Evolutionary conservation across 805 yeast species (phyloP).

Genomic region (Alloascoidea hylecoeti): DNA sequence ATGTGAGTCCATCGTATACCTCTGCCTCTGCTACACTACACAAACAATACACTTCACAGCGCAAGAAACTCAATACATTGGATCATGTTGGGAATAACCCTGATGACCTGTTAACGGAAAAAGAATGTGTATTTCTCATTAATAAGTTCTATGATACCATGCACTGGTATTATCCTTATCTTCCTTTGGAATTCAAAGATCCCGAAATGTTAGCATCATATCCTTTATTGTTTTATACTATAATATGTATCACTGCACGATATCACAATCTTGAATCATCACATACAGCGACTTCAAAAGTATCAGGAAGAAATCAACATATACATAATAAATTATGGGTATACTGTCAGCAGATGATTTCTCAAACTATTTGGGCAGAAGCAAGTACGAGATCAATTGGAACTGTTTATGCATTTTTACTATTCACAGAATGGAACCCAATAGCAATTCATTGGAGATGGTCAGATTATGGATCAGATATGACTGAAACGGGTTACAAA

Average conservation of each 20-base stretch:
- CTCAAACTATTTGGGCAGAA: slow-evolving; percentile 90
- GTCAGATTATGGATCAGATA: slow-evolving; percentile 58
- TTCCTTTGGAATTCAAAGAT: slow-evolving; percentile 61
- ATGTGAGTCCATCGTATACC: no score
- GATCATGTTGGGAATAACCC: background rate
- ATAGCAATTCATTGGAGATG: slow-evolving; percentile 84
- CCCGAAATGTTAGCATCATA: slow-evolving; percentile 56
- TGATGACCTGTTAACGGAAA: slow-evolving; percentile 43
- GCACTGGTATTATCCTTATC: slow-evolving; percentile 85
- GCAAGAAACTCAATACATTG: background rate
- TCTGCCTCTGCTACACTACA: no score
- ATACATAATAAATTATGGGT: slow-evolving; percentile 77
- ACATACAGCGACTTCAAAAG: slow-evolving; percentile 4
- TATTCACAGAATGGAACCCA: slow-evolving; percentile 93
- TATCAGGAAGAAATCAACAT: slow-evolving; percentile 27
- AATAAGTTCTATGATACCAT: slow-evolving; percentile 49
- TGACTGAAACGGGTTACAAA: slow-evolving; percentile 20
- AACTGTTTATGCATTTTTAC: slow-evolving; percentile 68
- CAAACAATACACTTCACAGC: slow-evolving; percentile 1
- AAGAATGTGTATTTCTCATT: slow-evolving; percentile 16
- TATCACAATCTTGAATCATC: slow-evolving; percentile 44
- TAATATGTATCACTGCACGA: slow-evolving; percentile 67
- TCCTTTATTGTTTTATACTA: slow-evolving; percentile 71
- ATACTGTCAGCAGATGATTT: slow-evolving; percentile 65
- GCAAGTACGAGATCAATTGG: slow-evolving; percentile 81